phyloP scores from a whole-genome alignment of 2,329 filamentous ascomycete genomes.

The Arthrobotrys conoides region DNA sequence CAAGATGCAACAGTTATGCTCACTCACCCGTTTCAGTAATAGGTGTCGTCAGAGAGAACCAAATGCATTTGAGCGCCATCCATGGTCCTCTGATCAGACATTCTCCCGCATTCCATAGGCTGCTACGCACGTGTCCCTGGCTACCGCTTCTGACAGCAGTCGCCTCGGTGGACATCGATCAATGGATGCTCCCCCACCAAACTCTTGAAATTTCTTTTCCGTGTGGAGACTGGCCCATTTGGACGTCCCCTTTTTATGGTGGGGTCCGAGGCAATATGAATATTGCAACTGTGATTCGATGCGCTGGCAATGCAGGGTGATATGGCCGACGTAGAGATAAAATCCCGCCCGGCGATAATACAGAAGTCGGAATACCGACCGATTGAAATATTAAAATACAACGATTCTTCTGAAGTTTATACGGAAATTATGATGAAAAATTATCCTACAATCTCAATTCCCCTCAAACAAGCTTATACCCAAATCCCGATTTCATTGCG shows the following conservation, averaged over 20 bases:
- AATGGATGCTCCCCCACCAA: conserved; percentile 6
- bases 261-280: background rate
- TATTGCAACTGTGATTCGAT: conserved; percentile 29
- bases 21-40: conserved; percentile 34
- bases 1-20: background rate
- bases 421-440: background rate
- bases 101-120: conserved; percentile 19
- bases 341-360: conserved; percentile 8
- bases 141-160: conserved; percentile 16
- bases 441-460: conserved; percentile 8
- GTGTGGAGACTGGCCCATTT: background rate
- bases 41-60: conserved; percentile 20
- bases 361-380: background rate
- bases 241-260: background rate
- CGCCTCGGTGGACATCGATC: conserved; percentile 53
- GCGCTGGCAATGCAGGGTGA: conserved; percentile 56
- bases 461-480: conserved; percentile 36
- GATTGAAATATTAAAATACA: conserved; percentile 24
- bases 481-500: background rate
- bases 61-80: conserved; percentile 14
- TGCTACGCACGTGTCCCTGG: conserved; percentile 23
- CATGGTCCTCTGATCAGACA: conserved; percentile 30
- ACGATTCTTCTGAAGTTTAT: background rate
- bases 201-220: conserved; percentile 7
- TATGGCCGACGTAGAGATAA: conserved; percentile 31